Percentiles rank a stretch among this genome's conserved stretches.
These are phyloP conservation scores for Carex arenaria DNA, from an alignment of 202 grass and related monocot species.

Conservation along the genomic window DNA sequence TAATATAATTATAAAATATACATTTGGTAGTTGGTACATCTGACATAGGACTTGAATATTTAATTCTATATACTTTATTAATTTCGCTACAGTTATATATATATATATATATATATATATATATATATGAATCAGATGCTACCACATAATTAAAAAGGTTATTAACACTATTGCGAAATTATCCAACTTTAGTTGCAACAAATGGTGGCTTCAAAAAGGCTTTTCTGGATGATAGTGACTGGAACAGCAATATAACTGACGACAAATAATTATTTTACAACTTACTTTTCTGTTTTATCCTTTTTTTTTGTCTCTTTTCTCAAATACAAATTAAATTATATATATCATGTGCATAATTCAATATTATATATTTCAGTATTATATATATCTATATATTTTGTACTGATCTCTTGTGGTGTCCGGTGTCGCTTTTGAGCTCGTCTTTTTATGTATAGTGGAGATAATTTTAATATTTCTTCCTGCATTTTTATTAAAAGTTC, in stretches of 20 bases:
- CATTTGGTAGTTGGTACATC: not conserved
- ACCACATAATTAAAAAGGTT: not conserved
- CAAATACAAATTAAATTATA: not conserved
- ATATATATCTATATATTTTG: not conserved
- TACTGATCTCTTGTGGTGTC: not conserved
- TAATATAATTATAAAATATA: not conserved
- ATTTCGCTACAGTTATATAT: not conserved
- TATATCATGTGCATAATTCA: not conserved
- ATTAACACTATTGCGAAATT: not conserved
- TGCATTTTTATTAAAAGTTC: not conserved
- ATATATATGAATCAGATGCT: not conserved
- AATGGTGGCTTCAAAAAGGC: not conserved
- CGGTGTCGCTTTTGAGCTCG: not conserved
- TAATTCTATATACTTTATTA: not conserved
- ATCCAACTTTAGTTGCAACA: not conserved
- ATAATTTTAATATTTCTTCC: not conserved
- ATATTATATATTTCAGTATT: not conserved
- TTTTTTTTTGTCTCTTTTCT: not conserved
- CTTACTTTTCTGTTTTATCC: not conserved
- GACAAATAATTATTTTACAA: not conserved
- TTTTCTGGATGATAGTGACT: not conserved
- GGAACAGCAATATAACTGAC: not conserved
- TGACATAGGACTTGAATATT: constrained; percentile 7
- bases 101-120: too few species aligned
- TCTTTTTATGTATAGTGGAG: not conserved